phyloP scores from a whole-genome alignment of 768 basidiomycete species.

The Lactarius hengduanensis region DNA sequence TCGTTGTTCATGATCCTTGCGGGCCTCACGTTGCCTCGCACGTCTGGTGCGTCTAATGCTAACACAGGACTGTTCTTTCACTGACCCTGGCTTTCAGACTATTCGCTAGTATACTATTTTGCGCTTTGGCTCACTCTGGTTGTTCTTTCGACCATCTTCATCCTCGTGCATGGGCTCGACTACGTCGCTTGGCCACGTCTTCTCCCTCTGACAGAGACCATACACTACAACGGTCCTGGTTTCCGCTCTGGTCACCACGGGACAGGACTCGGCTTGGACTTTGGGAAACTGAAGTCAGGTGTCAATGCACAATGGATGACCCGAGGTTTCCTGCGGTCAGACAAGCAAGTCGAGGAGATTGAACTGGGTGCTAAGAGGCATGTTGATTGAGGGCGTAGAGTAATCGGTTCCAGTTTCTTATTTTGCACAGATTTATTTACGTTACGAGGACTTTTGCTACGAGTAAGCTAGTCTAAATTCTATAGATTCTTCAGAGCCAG shows the following conservation, averaged over 20 bases:
- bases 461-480: slow-evolving; percentile 9
- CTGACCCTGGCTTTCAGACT: slow-evolving; percentile 51
- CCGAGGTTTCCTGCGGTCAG: slow-evolving; percentile 35
- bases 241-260: slow-evolving; percentile 76
- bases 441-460: neutral
- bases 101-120: slow-evolving; percentile 83
- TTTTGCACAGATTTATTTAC: slow-evolving; percentile 11
- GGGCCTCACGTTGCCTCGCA: slow-evolving; percentile 80
- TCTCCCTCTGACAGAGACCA: slow-evolving; percentile 70
- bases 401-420: neutral
- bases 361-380: slow-evolving; percentile 84
- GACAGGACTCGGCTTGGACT: slow-evolving; percentile 56
- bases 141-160: slow-evolving; percentile 62
- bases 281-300: slow-evolving; percentile 37
- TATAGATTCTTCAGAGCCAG: slow-evolving; percentile 5
- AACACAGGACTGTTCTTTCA: neutral
- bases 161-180: slow-evolving; percentile 82
- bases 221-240: slow-evolving; percentile 88
- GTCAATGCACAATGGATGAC: slow-evolving; percentile 43
- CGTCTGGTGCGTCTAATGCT: slow-evolving; percentile 62
- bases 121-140: slow-evolving; percentile 74
- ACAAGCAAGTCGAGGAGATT: slow-evolving; percentile 58
- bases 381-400: slow-evolving; percentile 50
- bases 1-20: slow-evolving; percentile 87
- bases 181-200: slow-evolving; percentile 96